Evolutionary conservation across 768 basidiomycete species (phyloP), one percentile per base, ranked within the genome.

Genomic region (Phylloporus sp.): DNA sequence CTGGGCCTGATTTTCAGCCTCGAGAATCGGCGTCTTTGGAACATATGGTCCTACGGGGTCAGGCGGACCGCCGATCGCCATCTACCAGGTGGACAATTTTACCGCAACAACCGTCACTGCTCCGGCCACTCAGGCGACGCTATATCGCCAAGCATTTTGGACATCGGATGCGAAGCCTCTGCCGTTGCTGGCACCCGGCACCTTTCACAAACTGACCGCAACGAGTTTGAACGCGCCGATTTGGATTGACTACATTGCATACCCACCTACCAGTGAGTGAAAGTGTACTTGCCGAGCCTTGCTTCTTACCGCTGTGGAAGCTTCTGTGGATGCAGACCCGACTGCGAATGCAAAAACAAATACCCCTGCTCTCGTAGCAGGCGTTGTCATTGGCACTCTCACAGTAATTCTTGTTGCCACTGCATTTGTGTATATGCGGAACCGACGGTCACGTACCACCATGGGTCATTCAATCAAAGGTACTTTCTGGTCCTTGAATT

Each of bases 1-100:
- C n/a, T 39, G 23, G 17, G 6, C 22, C 36, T 27, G 37, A 28
- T 14, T 38, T 36, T 29, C 17, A 52, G 50, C 49, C n/a, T 52
- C 34, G n/a, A 34, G 31, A 17, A 49, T 49, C 28, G 22, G 24
- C 29, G 31, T 51, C 18, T 38, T 32, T 11, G 43, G 37, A 45
- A 45, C 48, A 10, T 22, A 18, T 33, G 13, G 28, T 7, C 14
- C 39, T 39, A 21, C 17, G 14, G 24, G 21, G 27, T n/a, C 9
- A 40, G 39, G 13, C 3, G 47, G 17, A 28, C 48, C 48, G 2
- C 29, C 29, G 13, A 14, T 33, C n/a, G 40, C 17, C 35, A 1
- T 38, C 20, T 38, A 49, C 24, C 24, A 51, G 21, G 50, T 49
- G 20, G 41, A 52, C 21, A 3, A 21, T 17, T 5, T 34, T 18